Percentiles rank a stretch among this genome's conserved stretches.
phyloP scores from a whole-genome alignment of 139 green algal species.

The Chlamydomonas incerta region DNA sequence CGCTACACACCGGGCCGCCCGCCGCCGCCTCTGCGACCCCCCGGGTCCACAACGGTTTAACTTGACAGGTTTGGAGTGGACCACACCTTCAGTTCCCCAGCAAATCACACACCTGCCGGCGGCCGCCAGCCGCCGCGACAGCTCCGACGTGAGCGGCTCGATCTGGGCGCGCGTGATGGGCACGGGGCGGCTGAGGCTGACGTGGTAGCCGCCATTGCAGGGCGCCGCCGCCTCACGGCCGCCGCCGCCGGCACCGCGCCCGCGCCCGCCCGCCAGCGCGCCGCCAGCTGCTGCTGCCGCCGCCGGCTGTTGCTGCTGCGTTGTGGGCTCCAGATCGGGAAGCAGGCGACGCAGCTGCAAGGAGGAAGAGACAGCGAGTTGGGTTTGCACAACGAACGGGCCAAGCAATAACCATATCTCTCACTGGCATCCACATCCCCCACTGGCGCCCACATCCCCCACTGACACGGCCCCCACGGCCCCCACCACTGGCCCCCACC shows the following conservation, averaged over 20 bases:
- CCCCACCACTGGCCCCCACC: not conserved
- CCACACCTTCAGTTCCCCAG: too few relatives aligned
- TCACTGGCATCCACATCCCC: too few relatives aligned
- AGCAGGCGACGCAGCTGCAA: conserved; percentile 16
- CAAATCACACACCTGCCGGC: too few relatives aligned
- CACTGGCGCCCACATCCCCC: too few relatives aligned
- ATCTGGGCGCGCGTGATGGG: conserved; percentile 23
- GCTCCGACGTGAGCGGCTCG: not conserved
- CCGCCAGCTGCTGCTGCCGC: not conserved
- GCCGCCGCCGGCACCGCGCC: not conserved
- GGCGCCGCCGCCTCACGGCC: too few relatives aligned
- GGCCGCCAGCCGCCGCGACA: not conserved
- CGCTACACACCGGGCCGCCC: too few relatives aligned
- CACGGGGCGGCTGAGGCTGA: conserved; percentile 35
- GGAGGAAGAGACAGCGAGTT: not conserved
- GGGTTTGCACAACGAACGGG: too few relatives aligned
- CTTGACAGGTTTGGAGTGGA: too few relatives aligned
- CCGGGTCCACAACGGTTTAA: too few relatives aligned
- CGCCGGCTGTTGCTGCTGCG: not conserved
- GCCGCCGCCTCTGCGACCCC: too few relatives aligned
- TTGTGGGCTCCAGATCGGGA: conserved; percentile 22
- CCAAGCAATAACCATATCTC: too few relatives aligned
- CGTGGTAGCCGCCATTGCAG: conserved; percentile 23
- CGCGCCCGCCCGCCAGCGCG: not conserved
- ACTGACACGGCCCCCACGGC: too few relatives aligned